Conservation (phyloP, 164 flowering plant genomes). For the Stephania cephalantha region DNA sequence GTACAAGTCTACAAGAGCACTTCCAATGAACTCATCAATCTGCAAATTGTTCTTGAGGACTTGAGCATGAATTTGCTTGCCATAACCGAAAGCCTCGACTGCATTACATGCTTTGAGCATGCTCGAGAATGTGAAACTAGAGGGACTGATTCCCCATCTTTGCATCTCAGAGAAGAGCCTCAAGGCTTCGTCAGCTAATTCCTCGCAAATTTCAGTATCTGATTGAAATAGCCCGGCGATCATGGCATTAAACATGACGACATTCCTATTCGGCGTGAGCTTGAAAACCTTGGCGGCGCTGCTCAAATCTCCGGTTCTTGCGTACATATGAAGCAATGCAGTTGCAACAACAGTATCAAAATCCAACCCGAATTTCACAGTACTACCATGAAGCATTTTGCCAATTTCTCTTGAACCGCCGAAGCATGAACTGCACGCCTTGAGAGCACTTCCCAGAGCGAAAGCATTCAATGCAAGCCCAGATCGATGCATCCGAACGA, state of each 20-base stretch:
- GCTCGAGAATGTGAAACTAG: slow-evolving; percentile 48
- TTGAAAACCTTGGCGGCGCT: slow-evolving; percentile 34
- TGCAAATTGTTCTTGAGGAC: slow-evolving; percentile 40
- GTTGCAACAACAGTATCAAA: slow-evolving; percentile 44
- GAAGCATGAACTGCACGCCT: slow-evolving; percentile 36
- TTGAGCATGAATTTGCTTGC: slow-evolving; percentile 59
- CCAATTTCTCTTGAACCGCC: slow-evolving; percentile 24
- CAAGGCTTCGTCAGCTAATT: slow-evolving; percentile 29
- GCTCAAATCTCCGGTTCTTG: slow-evolving; percentile 32
- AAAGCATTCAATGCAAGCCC: slow-evolving; percentile 40
- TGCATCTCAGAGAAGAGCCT: slow-evolving; percentile 40
- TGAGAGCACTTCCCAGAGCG: slow-evolving; percentile 44
- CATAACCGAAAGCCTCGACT: slow-evolving; percentile 30
- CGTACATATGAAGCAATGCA: slow-evolving; percentile 60
- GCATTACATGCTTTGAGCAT: slow-evolving; percentile 43
- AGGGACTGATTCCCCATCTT: slow-evolving; percentile 36
- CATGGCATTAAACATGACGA: slow-evolving; percentile 57
- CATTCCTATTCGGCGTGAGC: slow-evolving; percentile 34
- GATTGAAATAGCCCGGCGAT: slow-evolving; percentile 37
- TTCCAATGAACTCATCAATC: slow-evolving; percentile 47
- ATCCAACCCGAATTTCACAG: slow-evolving; percentile 37
- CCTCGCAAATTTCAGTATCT: slow-evolving; percentile 18
- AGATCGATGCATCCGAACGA: slow-evolving; percentile 37
- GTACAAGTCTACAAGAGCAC: slow-evolving; percentile 49
- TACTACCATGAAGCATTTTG: slow-evolving; percentile 33